Evolutionary conservation across 495 filamentous ascomycete genomes (phyloP).

Genomic region (Neurospora sp.): DNA sequence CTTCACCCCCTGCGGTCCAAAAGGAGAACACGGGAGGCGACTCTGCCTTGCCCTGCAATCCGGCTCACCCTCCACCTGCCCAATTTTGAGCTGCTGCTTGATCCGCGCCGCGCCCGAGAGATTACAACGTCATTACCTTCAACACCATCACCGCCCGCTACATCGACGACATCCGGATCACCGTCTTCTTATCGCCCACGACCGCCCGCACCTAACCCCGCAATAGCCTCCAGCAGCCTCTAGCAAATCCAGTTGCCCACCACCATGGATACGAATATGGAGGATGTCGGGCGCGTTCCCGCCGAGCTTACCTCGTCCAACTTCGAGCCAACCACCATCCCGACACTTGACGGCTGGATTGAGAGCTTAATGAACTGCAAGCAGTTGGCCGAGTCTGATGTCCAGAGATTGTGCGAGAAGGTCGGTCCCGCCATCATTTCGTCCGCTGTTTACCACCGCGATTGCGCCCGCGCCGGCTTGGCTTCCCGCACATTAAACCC

Average conservation of each 20-base stretch:
- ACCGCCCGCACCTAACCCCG: neutral
- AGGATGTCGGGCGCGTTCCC: constrained; percentile 82
- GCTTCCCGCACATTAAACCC: neutral
- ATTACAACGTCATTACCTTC: constrained; percentile 6
- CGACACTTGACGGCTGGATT: constrained; percentile 95
- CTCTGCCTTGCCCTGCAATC: neutral
- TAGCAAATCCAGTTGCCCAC: constrained; percentile 5
- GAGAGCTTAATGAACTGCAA: constrained; percentile 98
- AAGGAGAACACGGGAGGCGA: neutral
- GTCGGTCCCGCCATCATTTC: constrained; percentile 33
- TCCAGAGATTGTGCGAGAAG: constrained; percentile 95
- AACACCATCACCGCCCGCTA: constrained; percentile 1
- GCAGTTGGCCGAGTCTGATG: constrained; percentile 88
- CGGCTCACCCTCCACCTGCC: constrained; percentile 13
- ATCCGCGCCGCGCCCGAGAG: constrained; percentile 9
- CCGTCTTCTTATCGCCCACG: neutral
- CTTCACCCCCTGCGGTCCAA: neutral
- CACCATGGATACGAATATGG: constrained; percentile 96
- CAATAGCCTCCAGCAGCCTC: neutral
- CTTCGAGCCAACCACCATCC: constrained; percentile 77
- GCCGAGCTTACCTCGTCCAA: constrained; percentile 68
- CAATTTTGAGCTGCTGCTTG: constrained; percentile 16
- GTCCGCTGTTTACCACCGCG: neutral
- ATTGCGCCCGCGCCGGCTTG: neutral
- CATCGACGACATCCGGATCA: neutral